Evolutionary conservation across 768 basidiomycete species (phyloP).

Genomic region (Albatrellus ellisii): DNA sequence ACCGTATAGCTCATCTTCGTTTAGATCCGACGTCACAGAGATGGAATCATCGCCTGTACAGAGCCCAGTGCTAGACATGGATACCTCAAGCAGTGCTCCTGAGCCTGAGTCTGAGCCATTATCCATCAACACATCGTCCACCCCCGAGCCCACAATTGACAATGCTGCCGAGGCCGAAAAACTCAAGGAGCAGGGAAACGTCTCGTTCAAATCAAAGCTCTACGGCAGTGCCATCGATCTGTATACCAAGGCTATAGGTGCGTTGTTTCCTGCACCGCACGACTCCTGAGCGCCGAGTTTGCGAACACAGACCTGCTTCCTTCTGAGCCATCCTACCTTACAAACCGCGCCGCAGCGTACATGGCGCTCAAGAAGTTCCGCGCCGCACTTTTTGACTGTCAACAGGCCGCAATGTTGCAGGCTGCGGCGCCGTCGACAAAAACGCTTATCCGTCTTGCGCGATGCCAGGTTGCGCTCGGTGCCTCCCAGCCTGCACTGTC

Average conservation of each 20-base stretch:
- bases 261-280: constrained; percentile 4
- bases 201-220: constrained; percentile 50
- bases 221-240: constrained; percentile 60
- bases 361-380: constrained; percentile 74
- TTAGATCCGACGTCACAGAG: constrained; percentile 6
- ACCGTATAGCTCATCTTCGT: background rate
- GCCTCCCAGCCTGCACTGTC: constrained; percentile 52
- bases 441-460: constrained; percentile 70
- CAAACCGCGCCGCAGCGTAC: constrained; percentile 78
- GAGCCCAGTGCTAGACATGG: background rate
- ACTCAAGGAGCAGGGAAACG: constrained; percentile 65
- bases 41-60: constrained; percentile 1
- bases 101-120: too few relatives aligned
- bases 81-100: background rate
- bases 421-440: constrained; percentile 48
- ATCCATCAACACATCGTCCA: background rate
- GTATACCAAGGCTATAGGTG: constrained; percentile 69
- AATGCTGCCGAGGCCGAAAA: constrained; percentile 37
- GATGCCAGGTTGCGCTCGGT: constrained; percentile 76
- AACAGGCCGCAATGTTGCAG: constrained; percentile 57
- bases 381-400: constrained; percentile 66
- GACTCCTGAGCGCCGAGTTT: background rate
- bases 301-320: constrained; percentile 16
- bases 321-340: constrained; percentile 60
- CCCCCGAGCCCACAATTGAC: constrained; percentile 10